Evolutionary conservation across 139 green algal species (phyloP), one percentile per base, ranked within the genome.

Genomic region (Pedinophyceae sp.): DNA sequence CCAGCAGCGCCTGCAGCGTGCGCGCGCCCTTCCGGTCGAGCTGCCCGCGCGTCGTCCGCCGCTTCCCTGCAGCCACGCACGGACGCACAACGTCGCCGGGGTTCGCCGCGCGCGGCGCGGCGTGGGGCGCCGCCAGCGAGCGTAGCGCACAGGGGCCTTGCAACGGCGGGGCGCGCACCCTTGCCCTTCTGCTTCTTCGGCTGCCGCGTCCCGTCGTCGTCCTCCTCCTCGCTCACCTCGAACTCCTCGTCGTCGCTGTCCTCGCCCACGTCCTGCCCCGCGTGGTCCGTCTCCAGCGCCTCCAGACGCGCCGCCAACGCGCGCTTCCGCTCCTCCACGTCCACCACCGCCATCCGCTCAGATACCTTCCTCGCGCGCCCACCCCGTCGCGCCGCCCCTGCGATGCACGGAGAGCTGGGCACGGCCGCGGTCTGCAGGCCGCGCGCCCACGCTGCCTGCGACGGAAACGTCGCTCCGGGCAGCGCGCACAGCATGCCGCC

Each of bases 221-320:
- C 28, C 5, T 30, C 17, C 48, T 30, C 15, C 57, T 57, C 47
- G 53, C 62, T 68, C 15, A 69, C 71, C 10, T 75, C 70, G 17
- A 60, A 73, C 22, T 60, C 77, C 19, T 79, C 73, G 52, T 81
- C 74, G 17, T 71, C 67, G 22, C 57, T 67, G 2, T 70, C 74
- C n/a, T 53, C 48, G 28, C 40, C 22, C 18, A 17, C 55, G 52
- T 63, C 50, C 4, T 26, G 45, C 22, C 27, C 48, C 4, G 41
- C 54, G 39, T 77, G 68, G 68, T 92, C 82, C 2, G 74, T 71
- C 46, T 92, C 82, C 13, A 92, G 60, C 0, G 80, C 76, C 20
- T 81, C 81, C 2, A 92, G 65, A 17, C 82, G 68, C 2, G 78
- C 76, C 30, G 65, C 57, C 2, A 61, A 64, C 6, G 69, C 80